Evolutionary conservation across 1,139 yeast species (phyloP).

Genomic region (Meyerozyma carpophila): DNA sequence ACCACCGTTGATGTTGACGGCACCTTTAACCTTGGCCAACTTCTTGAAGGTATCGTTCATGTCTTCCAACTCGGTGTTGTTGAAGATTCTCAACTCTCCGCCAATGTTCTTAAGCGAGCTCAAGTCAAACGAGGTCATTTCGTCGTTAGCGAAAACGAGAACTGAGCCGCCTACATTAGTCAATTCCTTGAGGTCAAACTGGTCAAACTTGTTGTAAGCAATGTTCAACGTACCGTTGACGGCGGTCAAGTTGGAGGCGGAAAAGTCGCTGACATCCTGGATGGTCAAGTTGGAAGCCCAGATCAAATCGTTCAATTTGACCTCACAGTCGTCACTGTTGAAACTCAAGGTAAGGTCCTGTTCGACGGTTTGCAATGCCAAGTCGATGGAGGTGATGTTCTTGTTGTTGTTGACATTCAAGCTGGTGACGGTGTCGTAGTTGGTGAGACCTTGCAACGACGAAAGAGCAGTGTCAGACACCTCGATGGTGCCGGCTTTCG

Average conservation of each 20-base stretch:
- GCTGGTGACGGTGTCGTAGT: slow-evolving; percentile 26
- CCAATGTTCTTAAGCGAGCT: slow-evolving; percentile 30
- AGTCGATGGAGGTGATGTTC: slow-evolving; percentile 34
- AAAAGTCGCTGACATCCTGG: slow-evolving; percentile 33
- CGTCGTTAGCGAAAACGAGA: slow-evolving; percentile 41
- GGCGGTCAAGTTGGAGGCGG: slow-evolving; percentile 29
- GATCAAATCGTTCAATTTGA: slow-evolving; percentile 30
- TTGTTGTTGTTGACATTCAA: slow-evolving; percentile 44
- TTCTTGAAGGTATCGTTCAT: slow-evolving; percentile 23
- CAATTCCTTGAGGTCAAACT: slow-evolving; percentile 26
- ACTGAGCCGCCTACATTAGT: slow-evolving; percentile 36
- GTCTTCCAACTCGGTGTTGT: slow-evolving; percentile 37
- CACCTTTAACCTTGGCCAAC: slow-evolving; percentile 37
- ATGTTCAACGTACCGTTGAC: slow-evolving; percentile 40
- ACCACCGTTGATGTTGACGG: slow-evolving; percentile 36
- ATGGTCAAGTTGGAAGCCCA: slow-evolving; percentile 44
- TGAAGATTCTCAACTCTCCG: slow-evolving; percentile 40
- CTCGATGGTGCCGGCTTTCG: slow-evolving; percentile 28
- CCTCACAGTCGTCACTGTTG: slow-evolving; percentile 39
- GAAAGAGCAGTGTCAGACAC: slow-evolving; percentile 42
- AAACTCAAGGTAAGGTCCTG: slow-evolving; percentile 37
- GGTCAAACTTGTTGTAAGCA: slow-evolving; percentile 37
- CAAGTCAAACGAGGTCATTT: slow-evolving; percentile 26
- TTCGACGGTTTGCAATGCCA: slow-evolving; percentile 30
- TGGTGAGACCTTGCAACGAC: slow-evolving; percentile 31